phyloP scores from a whole-genome alignment of 352 stramenopile genomes.

The Globisporangium perplexum region DNA sequence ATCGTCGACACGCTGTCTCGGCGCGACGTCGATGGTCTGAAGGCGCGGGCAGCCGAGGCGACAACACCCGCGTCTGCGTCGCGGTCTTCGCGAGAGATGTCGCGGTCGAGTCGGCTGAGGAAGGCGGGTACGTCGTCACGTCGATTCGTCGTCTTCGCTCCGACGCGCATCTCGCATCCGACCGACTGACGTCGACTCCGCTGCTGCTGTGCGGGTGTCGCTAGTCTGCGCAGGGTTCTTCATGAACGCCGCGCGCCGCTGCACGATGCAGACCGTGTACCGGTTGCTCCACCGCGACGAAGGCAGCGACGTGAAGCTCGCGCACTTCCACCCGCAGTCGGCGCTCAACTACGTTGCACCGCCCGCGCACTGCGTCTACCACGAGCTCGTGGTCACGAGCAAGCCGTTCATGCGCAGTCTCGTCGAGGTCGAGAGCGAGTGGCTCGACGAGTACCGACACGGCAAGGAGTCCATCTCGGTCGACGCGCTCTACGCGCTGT shows the following conservation, averaged over 20 bases:
- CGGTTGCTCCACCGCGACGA: constrained; percentile 19
- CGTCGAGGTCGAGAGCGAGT: constrained; percentile 39
- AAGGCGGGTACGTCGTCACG: constrained; percentile 16
- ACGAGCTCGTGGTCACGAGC: constrained; percentile 69
- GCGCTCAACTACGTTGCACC: constrained; percentile 34
- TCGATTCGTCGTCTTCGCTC: neutral
- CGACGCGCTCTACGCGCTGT: constrained; percentile 43
- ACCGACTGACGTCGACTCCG: neutral
- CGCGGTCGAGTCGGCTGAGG: constrained; percentile 29
- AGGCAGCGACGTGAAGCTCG: constrained; percentile 28
- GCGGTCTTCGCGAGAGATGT: constrained; percentile 1
- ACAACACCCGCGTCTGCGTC: neutral
- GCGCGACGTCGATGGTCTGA: constrained; percentile 20
- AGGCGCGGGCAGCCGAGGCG: neutral
- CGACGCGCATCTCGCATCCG: too few species aligned
- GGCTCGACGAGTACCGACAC: constrained; percentile 40
- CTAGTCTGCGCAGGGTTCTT: constrained; percentile 63
- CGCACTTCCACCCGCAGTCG: constrained; percentile 69
- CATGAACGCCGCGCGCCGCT: constrained; percentile 50
- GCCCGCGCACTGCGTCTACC: constrained; percentile 57
- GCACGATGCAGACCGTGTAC: constrained; percentile 61
- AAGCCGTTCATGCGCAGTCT: constrained; percentile 63
- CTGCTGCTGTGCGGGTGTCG: neutral
- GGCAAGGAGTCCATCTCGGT: constrained; percentile 23
- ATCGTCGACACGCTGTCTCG: constrained; percentile 32